Base-by-base conservation (phyloP, 2,329 filamentous ascomycete genomes). In the Colletotrichum sp. region DNA sequence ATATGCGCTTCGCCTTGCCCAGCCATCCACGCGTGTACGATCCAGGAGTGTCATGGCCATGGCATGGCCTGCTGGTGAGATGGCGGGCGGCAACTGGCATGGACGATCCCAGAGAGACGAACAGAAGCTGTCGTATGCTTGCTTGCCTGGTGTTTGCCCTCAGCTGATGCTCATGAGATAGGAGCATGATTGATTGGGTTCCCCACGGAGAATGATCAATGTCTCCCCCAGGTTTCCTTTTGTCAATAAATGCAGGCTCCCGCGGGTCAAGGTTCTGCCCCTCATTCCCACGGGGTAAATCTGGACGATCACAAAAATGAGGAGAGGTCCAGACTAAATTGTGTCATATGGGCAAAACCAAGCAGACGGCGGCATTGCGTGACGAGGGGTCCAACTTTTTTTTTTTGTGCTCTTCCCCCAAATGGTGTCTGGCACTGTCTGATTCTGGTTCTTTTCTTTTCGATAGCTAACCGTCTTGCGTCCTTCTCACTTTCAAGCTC, bases 231-330 rank as follows among this genome's bases (percentile, higher is more conserved):
- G 75, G 66, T 77, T 75, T 68, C 67, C 39, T 48, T 65, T 68
- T 75, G 75, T 65, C 72, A 72, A 72, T 65, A 72, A 71, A 77
- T 72, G 75, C 75, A 75, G 67, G 75, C 72, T 71, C 59, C 75
- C 75, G 72, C 68, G 72, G 67, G 59, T 66, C 67, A 72, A 64
- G 72, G 67, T 55, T 67, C 21, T 55, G 67, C 55, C 43, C 32
- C 61, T 57, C 63, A 43, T 36, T 72, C 68, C 72, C 60, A 68
- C 39, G 72, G 72, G 72, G 75, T 65, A 64, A 57, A 68, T 64
- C 43, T 65, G 70, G 72, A 36, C 68, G 66, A 72, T 48, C 43
- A 48, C 43, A 48, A 48, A 48, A 48, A 48, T 77, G 72, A 77
- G 75, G 67, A 74, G 68, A 75, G 60, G 43, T 24, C 36, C 57